A percentile compares a stretch with the other conserved stretches of the same genome.
Evolutionary conservation across 2,329 filamentous ascomycete species (phyloP).

Genomic region (Alternaria atra): DNA sequence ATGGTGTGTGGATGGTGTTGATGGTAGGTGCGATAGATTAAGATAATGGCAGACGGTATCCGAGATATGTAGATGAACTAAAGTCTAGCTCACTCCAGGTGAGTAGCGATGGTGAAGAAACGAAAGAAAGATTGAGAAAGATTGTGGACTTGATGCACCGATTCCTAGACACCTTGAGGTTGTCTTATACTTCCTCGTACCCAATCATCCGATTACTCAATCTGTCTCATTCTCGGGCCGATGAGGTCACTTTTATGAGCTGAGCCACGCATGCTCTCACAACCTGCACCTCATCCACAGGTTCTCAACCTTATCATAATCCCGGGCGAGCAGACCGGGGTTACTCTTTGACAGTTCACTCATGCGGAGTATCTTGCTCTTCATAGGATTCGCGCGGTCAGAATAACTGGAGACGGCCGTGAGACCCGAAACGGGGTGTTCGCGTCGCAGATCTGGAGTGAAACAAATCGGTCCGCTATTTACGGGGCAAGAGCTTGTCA

Average conservation of each 20-base stretch:
- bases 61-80: no score
- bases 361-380: neutral
- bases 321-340: neutral
- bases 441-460: constrained; percentile 9
- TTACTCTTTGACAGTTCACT: neutral
- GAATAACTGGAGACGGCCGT: constrained; percentile 12
- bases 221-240: neutral
- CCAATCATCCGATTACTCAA: neutral
- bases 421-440: constrained; percentile 14
- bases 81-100: constrained; percentile 4
- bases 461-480: constrained; percentile 13
- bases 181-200: neutral
- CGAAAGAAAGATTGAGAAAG: neutral
- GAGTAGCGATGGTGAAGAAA: constrained; percentile 1
- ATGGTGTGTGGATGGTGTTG: neutral
- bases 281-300: constrained; percentile 5
- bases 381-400: neutral
- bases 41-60: neutral
- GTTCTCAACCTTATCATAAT: neutral
- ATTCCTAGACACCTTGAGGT: neutral
- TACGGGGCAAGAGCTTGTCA: neutral
- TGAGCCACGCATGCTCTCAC: constrained; percentile 8
- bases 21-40: neutral
- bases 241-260: neutral
- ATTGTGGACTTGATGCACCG: neutral